phyloP scores from a whole-genome alignment of 306 rosid genomes.

The Cyamopsis tetragonoloba region DNA sequence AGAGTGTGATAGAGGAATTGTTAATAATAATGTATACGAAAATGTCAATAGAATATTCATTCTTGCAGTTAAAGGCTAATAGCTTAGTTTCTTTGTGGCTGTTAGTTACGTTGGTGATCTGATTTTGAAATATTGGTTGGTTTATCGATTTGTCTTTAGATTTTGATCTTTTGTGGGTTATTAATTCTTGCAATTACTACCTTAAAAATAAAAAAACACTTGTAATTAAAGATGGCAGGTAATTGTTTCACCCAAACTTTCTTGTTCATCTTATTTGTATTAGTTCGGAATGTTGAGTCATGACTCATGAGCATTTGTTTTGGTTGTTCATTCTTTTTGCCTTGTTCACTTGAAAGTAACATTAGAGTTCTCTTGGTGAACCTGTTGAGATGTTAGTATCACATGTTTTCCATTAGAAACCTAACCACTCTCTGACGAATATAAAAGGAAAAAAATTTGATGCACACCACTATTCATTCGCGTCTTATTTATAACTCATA shows the following conservation, averaged over 20 bases:
- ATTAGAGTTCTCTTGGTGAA: neutral
- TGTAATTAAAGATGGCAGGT: neutral
- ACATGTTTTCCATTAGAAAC: neutral
- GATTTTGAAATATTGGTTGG: neutral
- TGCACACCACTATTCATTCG: too few relatives aligned
- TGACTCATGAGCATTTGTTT: neutral
- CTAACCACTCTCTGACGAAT: neutral
- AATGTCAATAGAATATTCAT: constrained; percentile 8
- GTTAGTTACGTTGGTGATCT: neutral
- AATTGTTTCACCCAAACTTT: neutral
- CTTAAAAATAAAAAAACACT: too few relatives aligned
- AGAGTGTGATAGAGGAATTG: neutral
- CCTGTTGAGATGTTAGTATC: neutral
- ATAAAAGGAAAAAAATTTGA: too few relatives aligned
- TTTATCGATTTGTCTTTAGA: neutral
- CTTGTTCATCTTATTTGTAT: neutral
- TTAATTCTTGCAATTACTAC: neutral
- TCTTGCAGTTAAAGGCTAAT: neutral
- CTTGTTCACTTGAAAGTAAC: constrained; percentile 15
- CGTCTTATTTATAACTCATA: too few relatives aligned
- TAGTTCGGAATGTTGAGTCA: neutral
- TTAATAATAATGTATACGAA: neutral
- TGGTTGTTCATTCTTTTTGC: constrained; percentile 20
- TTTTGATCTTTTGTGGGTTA: neutral
- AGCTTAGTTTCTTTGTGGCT: neutral